Base-by-base conservation (phyloP, 768 basidiomycete genomes). In the Plicaturopsis crispa region DNA sequence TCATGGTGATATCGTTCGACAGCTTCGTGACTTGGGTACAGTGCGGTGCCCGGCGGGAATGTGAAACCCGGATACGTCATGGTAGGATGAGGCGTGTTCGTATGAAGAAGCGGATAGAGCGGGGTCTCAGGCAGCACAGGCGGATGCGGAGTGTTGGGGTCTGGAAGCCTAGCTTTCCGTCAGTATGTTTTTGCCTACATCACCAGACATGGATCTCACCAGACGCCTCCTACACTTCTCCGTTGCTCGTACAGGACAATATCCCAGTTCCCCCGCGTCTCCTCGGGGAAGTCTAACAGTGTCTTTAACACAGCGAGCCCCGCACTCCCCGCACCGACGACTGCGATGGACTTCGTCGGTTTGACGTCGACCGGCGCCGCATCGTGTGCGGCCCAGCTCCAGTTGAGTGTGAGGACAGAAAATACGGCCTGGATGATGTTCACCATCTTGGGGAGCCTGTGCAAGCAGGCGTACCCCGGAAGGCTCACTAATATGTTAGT, bases 51-150 rank as follows among this genome's bases (percentile, higher is more conserved):
- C 0, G 67, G 68, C 0, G 65, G 68, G 39, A 70, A 78, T 0
- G 75, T 67, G 51, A 74, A 70, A 6, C 59, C 51, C n/a, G 74
- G 75, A 46, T 69, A 75, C 1, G 75, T 70, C 74, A 78, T 78
- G 6, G 62, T 65, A 2, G 76, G 76, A 3, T 70, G 61, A 11
- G 75, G 73, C 0, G 70, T 73, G 51, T 78, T 78, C 11, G 71
- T 75, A 40, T 53, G 66, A 13, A 80, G 61, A 10, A 54, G 59
- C 4, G 75, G 73, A 43, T 80, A 80, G 5, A 76, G 45, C 1
- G 74, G 71, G 0, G 72, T 73, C 49, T 73, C 66, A 2, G 77
- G 76, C 4, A 80, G 54, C 2, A 49, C 45, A 4, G 75, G 75
- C 13, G 72, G 72, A n/a, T n/a, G n/a, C n/a, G n/a, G n/a, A n/a